phyloP scores from a whole-genome alignment of 495 filamentous ascomycete genomes.

The Alectoria sarmentosa region DNA sequence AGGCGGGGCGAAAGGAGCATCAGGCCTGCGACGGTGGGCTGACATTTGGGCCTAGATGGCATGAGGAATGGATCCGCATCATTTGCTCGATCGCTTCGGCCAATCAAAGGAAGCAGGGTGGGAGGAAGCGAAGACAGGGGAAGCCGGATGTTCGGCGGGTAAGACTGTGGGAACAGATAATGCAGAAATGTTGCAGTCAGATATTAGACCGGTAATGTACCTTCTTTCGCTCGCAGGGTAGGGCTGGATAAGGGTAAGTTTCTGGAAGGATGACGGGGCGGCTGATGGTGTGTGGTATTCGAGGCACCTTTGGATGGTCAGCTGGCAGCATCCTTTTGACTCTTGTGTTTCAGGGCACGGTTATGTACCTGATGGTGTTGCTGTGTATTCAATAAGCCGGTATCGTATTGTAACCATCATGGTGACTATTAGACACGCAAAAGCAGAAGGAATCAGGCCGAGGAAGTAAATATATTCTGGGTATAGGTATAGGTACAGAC shows the following conservation, averaged over 20 bases:
- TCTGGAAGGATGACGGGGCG: not conserved
- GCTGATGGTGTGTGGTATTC: not conserved
- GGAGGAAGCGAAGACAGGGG: no score
- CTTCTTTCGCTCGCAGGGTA: not conserved
- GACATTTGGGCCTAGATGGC: no score
- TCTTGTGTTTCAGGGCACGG: not conserved
- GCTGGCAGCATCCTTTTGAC: not conserved
- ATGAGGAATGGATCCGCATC: no score
- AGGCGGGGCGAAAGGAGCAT: not conserved
- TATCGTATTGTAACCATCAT: not conserved
- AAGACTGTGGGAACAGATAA: not conserved
- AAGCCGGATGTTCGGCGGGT: constrained; percentile 1
- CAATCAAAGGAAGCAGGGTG: no score
- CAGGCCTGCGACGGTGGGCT: no score
- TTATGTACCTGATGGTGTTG: not conserved
- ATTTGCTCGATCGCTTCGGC: no score
- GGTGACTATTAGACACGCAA: not conserved
- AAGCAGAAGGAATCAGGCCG: not conserved
- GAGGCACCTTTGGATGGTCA: not conserved
- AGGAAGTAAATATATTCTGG: not conserved
- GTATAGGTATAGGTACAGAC: constrained; percentile 3
- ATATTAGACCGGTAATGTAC: constrained; percentile 1
- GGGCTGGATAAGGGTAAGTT: not conserved
- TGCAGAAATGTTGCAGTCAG: not conserved
- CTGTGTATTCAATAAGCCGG: not conserved